phyloP scores from a whole-genome alignment of 1,284 basidiomycete genomes.

The Ustilago nuda region DNA sequence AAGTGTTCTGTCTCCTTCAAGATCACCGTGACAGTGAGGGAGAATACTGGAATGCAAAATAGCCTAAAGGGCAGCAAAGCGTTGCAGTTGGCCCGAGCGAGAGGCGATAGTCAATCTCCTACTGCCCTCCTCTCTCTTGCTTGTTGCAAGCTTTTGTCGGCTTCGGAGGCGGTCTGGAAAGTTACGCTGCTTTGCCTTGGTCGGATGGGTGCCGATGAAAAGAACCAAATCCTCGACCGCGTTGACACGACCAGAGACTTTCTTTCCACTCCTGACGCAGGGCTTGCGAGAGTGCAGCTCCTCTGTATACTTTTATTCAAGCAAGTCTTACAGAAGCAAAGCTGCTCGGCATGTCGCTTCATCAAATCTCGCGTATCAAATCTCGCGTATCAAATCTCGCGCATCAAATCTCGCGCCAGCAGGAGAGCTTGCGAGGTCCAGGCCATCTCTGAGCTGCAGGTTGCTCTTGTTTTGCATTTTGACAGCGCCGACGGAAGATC shows the following conservation, averaged over 20 bases:
- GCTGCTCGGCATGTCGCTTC: background rate
- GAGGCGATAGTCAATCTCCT: too few relatives aligned
- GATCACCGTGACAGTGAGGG: background rate
- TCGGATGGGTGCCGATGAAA: slow-evolving; percentile 2
- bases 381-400: background rate
- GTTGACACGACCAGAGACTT: background rate
- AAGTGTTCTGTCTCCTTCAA: background rate
- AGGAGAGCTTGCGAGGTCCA: background rate
- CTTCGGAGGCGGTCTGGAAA: background rate
- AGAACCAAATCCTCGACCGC: background rate
- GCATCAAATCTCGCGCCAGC: background rate
- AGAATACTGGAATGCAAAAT: background rate
- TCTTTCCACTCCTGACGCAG: background rate
- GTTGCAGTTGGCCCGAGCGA: too few relatives aligned
- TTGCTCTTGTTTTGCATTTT: slow-evolving; percentile 9
- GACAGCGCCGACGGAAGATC: slow-evolving; percentile 2
- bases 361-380: background rate
- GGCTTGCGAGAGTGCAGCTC: background rate
- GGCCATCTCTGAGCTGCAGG: background rate
- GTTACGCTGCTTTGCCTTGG: background rate
- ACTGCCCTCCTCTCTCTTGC: background rate
- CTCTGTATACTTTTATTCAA: background rate
- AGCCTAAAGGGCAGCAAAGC: too few relatives aligned
- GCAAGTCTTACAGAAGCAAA: background rate
- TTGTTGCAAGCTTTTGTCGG: background rate